phyloP scores from a whole-genome alignment of 2,329 filamentous ascomycete species.

The Fusarium brachygibbosum region DNA sequence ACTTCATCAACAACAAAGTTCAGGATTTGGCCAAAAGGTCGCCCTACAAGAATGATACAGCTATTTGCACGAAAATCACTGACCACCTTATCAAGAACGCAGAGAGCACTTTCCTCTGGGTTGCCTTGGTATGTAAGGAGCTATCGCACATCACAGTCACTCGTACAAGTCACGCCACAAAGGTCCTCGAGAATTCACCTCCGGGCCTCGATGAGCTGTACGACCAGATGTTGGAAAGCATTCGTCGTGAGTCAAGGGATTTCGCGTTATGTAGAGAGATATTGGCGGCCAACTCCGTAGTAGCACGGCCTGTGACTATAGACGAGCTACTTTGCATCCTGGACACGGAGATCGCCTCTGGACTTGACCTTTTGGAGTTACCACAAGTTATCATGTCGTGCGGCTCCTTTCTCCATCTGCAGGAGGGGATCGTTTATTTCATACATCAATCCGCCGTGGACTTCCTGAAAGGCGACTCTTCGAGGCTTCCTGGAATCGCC shows the following conservation, averaged over 20 bases:
- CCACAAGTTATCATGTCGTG: accelerated
- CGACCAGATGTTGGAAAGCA: not conserved
- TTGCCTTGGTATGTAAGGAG: not conserved
- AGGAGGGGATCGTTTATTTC: accelerated
- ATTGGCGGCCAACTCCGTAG: not conserved
- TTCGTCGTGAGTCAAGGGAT: not conserved
- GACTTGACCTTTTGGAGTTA: not conserved
- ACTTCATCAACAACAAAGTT: not conserved
- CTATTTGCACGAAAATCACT: accelerated
- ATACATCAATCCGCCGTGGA: not conserved
- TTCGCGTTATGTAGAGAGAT: accelerated
- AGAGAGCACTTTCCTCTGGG: not conserved
- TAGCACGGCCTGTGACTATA: not conserved
- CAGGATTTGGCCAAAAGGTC: accelerated
- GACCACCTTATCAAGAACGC: accelerated
- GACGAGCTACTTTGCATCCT: accelerated
- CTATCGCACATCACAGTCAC: accelerated
- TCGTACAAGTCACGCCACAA: accelerated
- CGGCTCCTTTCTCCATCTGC: accelerated
- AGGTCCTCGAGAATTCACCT: accelerated
- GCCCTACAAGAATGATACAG: accelerated
- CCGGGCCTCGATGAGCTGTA: accelerated
- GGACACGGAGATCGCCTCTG: accelerated
- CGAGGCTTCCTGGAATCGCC: accelerated
- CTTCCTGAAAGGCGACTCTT: not conserved